A percentile compares a stretch with the other conserved stretches of the same genome.
Evolutionary conservation across 2,329 filamentous ascomycete species (phyloP).

Genomic region (Penicillium capsulatum): DNA sequence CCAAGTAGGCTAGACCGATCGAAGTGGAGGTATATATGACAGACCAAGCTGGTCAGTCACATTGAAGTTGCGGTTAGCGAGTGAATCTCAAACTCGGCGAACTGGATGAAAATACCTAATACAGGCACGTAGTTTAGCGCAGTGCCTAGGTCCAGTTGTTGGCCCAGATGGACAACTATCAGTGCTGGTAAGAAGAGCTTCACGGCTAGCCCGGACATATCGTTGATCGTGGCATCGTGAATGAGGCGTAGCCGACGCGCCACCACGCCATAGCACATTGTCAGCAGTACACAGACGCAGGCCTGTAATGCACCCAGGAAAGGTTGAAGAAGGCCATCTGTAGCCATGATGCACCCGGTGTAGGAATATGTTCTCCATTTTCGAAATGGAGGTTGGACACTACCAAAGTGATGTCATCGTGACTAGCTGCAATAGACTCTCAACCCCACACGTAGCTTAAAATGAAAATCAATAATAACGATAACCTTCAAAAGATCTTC

Average conservation of each 20-base stretch:
- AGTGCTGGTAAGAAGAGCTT: slow-evolving; percentile 53
- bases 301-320: slow-evolving; percentile 55
- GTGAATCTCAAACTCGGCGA: too few relatives aligned
- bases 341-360: slow-evolving; percentile 9
- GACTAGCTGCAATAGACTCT: too few relatives aligned
- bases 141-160: slow-evolving; percentile 48
- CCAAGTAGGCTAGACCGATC: slow-evolving; percentile 44
- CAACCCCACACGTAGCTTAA: too few relatives aligned
- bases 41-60: slow-evolving; percentile 45
- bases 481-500: too few relatives aligned
- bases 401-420: too few relatives aligned
- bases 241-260: slow-evolving; percentile 51
- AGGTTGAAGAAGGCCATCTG: slow-evolving; percentile 22
- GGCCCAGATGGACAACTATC: slow-evolving; percentile 52
- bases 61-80: too few relatives aligned
- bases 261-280: slow-evolving; percentile 51
- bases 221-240: slow-evolving; percentile 46
- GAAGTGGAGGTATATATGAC: slow-evolving; percentile 49
- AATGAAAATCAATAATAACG: too few relatives aligned
- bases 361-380: slow-evolving; percentile 1
- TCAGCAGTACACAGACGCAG: slow-evolving; percentile 52
- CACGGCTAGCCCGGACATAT: slow-evolving; percentile 52
- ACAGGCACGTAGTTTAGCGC: slow-evolving; percentile 48
- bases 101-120: slow-evolving; percentile 33
- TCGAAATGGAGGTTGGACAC: too few relatives aligned